phyloP scores from a whole-genome alignment of 371 early-diverging fungal genomes.

The Umbelopsis sp. region DNA sequence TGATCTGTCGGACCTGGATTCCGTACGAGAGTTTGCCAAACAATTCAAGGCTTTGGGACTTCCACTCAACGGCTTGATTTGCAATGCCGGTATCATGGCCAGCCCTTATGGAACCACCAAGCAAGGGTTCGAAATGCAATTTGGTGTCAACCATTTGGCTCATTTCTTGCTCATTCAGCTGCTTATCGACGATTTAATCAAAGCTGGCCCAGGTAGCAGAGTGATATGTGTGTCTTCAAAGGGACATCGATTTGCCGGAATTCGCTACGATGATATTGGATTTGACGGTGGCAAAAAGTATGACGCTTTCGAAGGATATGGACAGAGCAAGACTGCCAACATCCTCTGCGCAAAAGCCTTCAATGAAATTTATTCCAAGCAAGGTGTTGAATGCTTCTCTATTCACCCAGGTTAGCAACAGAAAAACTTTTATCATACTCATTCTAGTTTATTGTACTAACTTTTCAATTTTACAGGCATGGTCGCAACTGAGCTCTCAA shows the following conservation, averaged over 20 bases:
- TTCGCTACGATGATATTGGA: conserved; percentile 30
- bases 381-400: conserved; percentile 26
- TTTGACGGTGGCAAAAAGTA: conserved; percentile 14
- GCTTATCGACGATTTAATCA: conserved; percentile 52
- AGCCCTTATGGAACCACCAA: conserved; percentile 51
- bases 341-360: conserved; percentile 51
- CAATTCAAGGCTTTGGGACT: conserved; percentile 35
- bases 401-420: conserved; percentile 27
- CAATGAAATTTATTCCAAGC: conserved; percentile 17
- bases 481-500: not conserved
- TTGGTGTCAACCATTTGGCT: conserved; percentile 63
- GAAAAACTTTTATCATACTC: not conserved
- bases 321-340: conserved; percentile 65
- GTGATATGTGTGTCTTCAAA: conserved; percentile 43
- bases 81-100: conserved; percentile 67
- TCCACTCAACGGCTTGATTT: conserved; percentile 58
- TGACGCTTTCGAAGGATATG: conserved; percentile 35
- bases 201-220: conserved; percentile 35
- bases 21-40: conserved; percentile 44
- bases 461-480: not conserved
- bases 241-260: conserved; percentile 31
- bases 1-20: conserved; percentile 55
- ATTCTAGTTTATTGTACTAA: not conserved
- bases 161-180: conserved; percentile 57
- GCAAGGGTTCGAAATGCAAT: conserved; percentile 66